Evolutionary conservation across 495 filamentous ascomycete species (phyloP).

Genomic region (Elaphomyces granulatus): DNA sequence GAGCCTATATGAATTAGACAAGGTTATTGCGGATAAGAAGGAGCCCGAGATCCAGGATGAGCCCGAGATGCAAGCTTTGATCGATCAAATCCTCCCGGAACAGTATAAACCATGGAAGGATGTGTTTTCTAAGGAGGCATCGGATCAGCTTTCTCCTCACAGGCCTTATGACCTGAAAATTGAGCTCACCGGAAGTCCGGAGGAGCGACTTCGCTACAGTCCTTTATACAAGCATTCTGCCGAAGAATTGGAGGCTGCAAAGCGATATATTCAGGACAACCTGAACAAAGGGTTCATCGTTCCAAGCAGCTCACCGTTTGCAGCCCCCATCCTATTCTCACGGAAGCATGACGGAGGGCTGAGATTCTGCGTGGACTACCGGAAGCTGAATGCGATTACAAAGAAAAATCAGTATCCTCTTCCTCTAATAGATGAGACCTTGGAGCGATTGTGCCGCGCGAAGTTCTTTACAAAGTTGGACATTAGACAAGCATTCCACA

Average conservation of each 20-base stretch:
- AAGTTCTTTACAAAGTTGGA: slow-evolving; percentile 34
- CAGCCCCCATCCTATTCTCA: slow-evolving; percentile 22
- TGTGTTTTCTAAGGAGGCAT: neutral
- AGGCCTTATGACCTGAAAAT: slow-evolving; percentile 5
- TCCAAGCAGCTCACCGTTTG: slow-evolving; percentile 7
- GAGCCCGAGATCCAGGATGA: too few relatives aligned
- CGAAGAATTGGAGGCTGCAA: slow-evolving; percentile 10
- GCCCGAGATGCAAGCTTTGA: neutral
- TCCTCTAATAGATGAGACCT: slow-evolving; percentile 30
- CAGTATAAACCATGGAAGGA: slow-evolving; percentile 2
- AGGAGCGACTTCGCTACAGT: slow-evolving; percentile 2
- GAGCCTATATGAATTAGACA: neutral
- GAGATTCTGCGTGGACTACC: slow-evolving; percentile 33
- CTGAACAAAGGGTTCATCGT: slow-evolving; percentile 12
- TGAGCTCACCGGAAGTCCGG: too few relatives aligned
- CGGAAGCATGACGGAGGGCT: slow-evolving; percentile 20
- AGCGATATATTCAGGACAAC: slow-evolving; percentile 10
- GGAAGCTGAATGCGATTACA: slow-evolving; percentile 26
- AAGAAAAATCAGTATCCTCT: slow-evolving; percentile 31
- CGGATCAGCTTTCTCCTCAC: slow-evolving; percentile 2
- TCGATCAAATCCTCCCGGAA: neutral
- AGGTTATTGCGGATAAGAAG: neutral
- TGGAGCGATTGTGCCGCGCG: slow-evolving; percentile 14
- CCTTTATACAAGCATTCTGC: slow-evolving; percentile 14
- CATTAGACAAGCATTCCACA: slow-evolving; percentile 26